Evolutionary conservation across 1,139 yeast genomes (phyloP).

Genomic region (Blastobotrys petasosporus): DNA sequence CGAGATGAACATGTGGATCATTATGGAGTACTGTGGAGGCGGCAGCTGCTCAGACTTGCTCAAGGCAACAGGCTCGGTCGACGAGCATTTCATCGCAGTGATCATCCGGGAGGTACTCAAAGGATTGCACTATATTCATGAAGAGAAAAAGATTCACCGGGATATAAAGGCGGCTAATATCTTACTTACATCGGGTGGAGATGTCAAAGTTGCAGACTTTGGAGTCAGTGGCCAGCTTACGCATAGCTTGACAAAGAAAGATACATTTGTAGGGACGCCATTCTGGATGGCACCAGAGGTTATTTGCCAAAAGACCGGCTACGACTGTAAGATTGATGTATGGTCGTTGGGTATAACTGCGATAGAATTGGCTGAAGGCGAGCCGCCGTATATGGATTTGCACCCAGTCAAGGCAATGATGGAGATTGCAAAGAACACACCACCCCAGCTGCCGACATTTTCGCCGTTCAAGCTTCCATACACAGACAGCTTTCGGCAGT

Average conservation of each 20-base stretch:
- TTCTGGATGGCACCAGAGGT: slow-evolving; percentile 99
- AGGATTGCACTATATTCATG: slow-evolving; percentile 66
- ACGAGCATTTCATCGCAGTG: slow-evolving; percentile 19
- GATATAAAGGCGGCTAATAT: slow-evolving; percentile 83
- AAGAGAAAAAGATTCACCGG: slow-evolving; percentile 72
- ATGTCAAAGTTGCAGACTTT: slow-evolving; percentile 86
- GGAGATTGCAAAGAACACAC: slow-evolving; percentile 60
- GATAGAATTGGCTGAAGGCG: slow-evolving; percentile 50
- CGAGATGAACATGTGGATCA: slow-evolving; percentile 72
- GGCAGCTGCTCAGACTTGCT: slow-evolving; percentile 76
- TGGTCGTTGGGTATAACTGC: slow-evolving; percentile 91
- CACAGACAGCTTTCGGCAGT: slow-evolving; percentile 51
- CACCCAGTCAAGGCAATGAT: slow-evolving; percentile 74
- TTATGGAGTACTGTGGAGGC: slow-evolving; percentile 91
- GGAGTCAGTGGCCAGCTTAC: slow-evolving; percentile 88
- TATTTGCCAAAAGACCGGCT: slow-evolving; percentile 66
- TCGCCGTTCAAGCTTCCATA: slow-evolving; percentile 30
- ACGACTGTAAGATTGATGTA: slow-evolving; percentile 82
- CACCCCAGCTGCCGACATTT: slow-evolving; percentile 48
- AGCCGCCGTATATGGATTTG: slow-evolving; percentile 55
- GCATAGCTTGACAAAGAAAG: slow-evolving; percentile 62
- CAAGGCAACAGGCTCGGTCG: slow-evolving; percentile 11
- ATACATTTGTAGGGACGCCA: slow-evolving; percentile 95
- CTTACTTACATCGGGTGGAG: slow-evolving; percentile 54
- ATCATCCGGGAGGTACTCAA: slow-evolving; percentile 46